Evolutionary conservation across 2,329 filamentous ascomycete species (phyloP), one percentile per base, ranked within the genome.

Genomic region (Tricladium varicosporioides): DNA sequence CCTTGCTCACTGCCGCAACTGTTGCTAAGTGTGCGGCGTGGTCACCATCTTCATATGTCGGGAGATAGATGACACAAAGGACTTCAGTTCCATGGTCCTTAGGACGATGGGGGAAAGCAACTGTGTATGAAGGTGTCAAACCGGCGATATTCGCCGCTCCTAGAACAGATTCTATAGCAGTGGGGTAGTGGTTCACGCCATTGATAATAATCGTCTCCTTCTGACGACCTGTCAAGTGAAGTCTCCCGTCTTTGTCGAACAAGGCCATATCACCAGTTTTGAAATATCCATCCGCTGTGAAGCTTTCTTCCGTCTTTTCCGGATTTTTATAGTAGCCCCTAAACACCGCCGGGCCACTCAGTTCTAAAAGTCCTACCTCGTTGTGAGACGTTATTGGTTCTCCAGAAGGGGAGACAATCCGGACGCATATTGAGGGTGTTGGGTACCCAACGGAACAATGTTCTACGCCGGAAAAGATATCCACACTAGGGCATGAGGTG

Each of bases 271-370:
- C 75, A 0, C 75, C 76, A 0, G 76, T 78, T 5, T 59, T 60
- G 56, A 77, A 78, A 74, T 75, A 78, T 1, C 72, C 72, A 60
- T 77, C 73, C 0, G 78, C 71, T 1, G 80, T 84, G 52, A 86
- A 75, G 0, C 81, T 80, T 31, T 83, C 78, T 13, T 63, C 67
- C 0, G 85, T 89, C 1, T 82, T 84, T n/a, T 76, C 27, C 0
- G 62, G 51, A 36, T 76, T 72, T 19, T 71, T 69, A 55, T 70
- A 69, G 53, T 77, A 77, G 0, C 69, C 79, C 54, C 81, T 78
- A 75, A 87, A 87, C 13, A 89, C 74, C 49, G 84, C 83, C 0
- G 78, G 78, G 18, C 27, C 76, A 13, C 5, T 5, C 2, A 40
- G n/a, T n/a, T 40, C 11, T 10, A 40, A n/a, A 40, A 40, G 36